Conservation (phyloP, 352 stramenopile genomes). For the Phytophthora pinifolia region DNA sequence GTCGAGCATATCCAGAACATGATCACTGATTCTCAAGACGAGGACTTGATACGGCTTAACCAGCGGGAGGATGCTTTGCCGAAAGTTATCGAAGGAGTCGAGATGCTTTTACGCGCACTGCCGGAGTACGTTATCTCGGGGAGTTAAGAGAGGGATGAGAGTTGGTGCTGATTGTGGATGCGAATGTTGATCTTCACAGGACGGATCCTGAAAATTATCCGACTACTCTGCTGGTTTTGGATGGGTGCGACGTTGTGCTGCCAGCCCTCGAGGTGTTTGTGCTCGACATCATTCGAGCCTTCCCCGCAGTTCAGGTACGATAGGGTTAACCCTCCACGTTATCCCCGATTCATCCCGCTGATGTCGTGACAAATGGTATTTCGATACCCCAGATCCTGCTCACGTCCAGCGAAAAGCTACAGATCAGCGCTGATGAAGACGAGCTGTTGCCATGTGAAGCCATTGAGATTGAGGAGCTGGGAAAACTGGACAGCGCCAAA, state of each 20-base stretch:
- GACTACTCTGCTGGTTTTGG: constrained; percentile 48
- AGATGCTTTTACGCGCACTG: constrained; percentile 33
- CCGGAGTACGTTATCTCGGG: constrained; percentile 26
- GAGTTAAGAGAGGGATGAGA: too few species aligned
- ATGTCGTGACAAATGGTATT: not conserved
- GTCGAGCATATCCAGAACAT: constrained; percentile 31
- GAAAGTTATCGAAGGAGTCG: constrained; percentile 30
- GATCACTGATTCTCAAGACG: constrained; percentile 10
- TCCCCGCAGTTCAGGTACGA: constrained; percentile 46
- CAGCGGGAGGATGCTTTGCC: constrained; percentile 31
- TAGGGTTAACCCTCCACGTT: not conserved
- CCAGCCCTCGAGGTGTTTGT: constrained; percentile 48
- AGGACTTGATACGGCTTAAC: constrained; percentile 7
- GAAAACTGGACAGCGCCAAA: constrained; percentile 39
- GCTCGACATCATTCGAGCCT: constrained; percentile 36
- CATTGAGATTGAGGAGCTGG: constrained; percentile 40
- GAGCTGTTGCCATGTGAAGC: constrained; percentile 21
- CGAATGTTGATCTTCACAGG: constrained; percentile 8
- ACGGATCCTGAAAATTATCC: constrained; percentile 22
- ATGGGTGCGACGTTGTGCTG: constrained; percentile 59
- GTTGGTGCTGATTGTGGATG: not conserved
- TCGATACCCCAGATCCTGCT: constrained; percentile 32
- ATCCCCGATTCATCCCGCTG: not conserved
- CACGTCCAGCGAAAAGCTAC: constrained; percentile 35
- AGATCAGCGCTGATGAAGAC: constrained; percentile 16